phyloP scores from a whole-genome alignment of 768 basidiomycete genomes.

The Suillus sp. region DNA sequence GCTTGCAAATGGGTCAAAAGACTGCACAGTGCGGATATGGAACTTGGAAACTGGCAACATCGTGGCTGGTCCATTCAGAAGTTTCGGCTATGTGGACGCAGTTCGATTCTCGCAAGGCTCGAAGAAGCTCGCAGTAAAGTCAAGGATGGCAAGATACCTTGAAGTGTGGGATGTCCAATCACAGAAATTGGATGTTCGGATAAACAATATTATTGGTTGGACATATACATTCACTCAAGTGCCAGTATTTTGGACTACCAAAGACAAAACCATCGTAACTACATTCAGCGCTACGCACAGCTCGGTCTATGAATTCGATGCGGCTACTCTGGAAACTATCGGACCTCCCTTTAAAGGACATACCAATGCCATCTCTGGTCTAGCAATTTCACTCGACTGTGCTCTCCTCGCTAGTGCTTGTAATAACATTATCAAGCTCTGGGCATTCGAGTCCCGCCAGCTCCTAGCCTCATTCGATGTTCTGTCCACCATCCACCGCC shows the following conservation, averaged over 20 bases:
- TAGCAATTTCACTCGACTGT: background rate
- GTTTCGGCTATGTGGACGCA: background rate
- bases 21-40: background rate
- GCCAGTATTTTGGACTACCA: background rate
- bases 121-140: background rate
- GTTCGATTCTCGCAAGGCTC: background rate
- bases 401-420: background rate
- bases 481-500: background rate
- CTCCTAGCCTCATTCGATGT: background rate
- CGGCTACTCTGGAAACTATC: background rate
- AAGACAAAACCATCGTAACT: background rate
- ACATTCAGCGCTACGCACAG: too few relatives aligned
- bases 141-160: background rate
- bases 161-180: background rate
- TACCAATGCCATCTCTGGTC: accelerated
- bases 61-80: background rate
- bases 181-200: too few relatives aligned
- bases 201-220: background rate
- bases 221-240: background rate
- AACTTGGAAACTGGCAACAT: background rate
- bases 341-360: background rate
- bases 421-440: background rate
- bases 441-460: background rate
- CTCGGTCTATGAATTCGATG: background rate
- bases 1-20: background rate